Base-by-base conservation (phyloP, 192 early-diverging fungal genomes). In the Entomortierella lignicola region DNA sequence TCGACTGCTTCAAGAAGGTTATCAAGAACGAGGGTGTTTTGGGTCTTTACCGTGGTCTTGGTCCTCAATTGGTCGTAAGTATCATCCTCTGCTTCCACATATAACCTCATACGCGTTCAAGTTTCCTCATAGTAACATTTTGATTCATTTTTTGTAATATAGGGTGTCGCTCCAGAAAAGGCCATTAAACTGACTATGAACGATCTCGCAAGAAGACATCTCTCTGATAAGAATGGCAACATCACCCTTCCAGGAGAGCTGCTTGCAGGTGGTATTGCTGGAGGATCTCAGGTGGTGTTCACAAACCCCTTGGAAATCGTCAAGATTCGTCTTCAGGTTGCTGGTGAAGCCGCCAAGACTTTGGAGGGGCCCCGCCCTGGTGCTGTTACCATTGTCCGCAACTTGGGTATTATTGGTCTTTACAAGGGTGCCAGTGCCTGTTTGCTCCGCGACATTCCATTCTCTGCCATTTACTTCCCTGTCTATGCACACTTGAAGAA, bases 251-350 rank as follows among this genome's bases (percentile, higher is more conserved):
- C 84, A 72, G 89, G 85, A 43, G 97, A 99, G 84, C 87, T 97
- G 70, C 59, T 97, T 70, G 92, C 94, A 50, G 97, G 97, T 73
- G 89, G 88, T 71, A 74, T 87, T 54, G 97, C 97, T 54, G 97
- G 97, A 81, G 93, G 83, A 48, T 93, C 89, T 51, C 93, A 94
- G 81, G 93, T 94, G 18, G 86, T 98, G 8, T 98, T 98, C 77
- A 99, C 97, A 52, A 97, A 99, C 67, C 97, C 97, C 31, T 81
- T 99, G 66, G 97, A 99, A 84, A 99, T 99, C 81, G 97, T 99
- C 84, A 99, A 99, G 86, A 99, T 99, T 83, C 93, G 95, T 58
- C 89, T 99, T 63, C 97, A 99, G 83, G 86, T 92, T 30, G 92
- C 93, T 72, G 93, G 93, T 72, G 93, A 94, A 81, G 82, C 90